phyloP scores from a whole-genome alignment of 208 protist genomes.

The Leishmania gerbilli region DNA sequence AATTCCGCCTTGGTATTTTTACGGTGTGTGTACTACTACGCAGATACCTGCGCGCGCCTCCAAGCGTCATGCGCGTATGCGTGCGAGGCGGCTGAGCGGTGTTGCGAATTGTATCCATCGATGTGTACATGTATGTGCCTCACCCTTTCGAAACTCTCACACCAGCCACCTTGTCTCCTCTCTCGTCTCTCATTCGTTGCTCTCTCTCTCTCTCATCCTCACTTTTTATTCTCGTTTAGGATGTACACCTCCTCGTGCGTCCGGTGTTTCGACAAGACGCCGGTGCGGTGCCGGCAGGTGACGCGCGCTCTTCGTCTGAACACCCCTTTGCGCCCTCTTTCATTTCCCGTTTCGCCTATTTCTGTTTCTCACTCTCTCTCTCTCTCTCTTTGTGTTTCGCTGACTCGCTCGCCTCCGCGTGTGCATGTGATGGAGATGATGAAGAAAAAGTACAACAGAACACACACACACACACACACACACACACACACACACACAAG shows the following conservation, averaged over 20 bases:
- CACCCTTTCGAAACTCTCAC: neutral
- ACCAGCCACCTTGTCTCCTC: neutral
- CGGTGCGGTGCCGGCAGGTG: neutral
- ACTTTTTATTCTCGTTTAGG: neutral
- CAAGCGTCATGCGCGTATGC: neutral
- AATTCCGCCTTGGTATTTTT: neutral
- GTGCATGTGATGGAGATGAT: neutral
- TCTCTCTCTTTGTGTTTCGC: neutral
- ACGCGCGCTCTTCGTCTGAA: neutral
- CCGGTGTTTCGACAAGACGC: neutral
- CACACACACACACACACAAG: neutral
- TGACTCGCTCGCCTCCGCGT: neutral
- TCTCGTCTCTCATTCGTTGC: neutral
- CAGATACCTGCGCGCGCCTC: neutral
- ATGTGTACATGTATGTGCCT: neutral
- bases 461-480: neutral
- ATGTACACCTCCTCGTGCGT: neutral
- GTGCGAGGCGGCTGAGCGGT: neutral
- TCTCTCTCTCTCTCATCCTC: neutral
- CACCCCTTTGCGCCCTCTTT: neutral
- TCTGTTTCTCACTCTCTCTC: neutral
- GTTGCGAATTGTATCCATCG: neutral
- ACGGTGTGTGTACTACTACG: neutral
- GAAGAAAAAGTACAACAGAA: neutral
- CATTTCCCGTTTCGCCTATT: neutral